These are phyloP conservation scores for Dictyophora rubrovolvata DNA, from an alignment of 768 basidiomycete species.

Conservation along the genomic window DNA sequence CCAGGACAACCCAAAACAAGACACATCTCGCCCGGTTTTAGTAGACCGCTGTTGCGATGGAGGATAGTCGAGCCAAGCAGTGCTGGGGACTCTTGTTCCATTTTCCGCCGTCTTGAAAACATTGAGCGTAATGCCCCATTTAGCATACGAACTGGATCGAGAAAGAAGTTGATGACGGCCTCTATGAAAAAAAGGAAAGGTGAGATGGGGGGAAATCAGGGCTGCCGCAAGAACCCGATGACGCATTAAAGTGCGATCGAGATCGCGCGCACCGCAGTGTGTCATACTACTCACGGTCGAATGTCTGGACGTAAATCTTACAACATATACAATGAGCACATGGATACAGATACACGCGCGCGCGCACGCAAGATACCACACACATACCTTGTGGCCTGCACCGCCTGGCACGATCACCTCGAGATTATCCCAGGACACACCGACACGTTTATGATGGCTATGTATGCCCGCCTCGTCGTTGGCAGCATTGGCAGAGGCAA, in stretches of 20 bases:
- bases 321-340: neutral
- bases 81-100: constrained; percentile 23
- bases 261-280: neutral
- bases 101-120: constrained; percentile 19
- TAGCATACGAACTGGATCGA: constrained; percentile 40
- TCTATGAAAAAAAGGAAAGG: constrained; percentile 23
- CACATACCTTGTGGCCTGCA: constrained; percentile 41
- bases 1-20: constrained; percentile 81
- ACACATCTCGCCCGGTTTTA: constrained; percentile 81
- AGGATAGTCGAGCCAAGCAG: constrained; percentile 35
- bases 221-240: neutral
- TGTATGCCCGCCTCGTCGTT: constrained; percentile 53
- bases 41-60: constrained; percentile 51
- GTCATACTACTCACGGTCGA: constrained; percentile 37
- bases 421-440: constrained; percentile 64
- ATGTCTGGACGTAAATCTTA: constrained; percentile 49
- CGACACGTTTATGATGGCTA: constrained; percentile 56
- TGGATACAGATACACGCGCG: too few relatives aligned
- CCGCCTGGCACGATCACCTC: constrained; percentile 52
- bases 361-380: too few relatives aligned
- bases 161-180: constrained; percentile 42
- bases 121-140: constrained; percentile 32
- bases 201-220: neutral
- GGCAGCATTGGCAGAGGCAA: constrained; percentile 56
- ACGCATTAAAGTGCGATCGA: too few relatives aligned